Conservation (phyloP, 2,329 filamentous ascomycete genomes). For the Rhynchosporium secalis region DNA sequence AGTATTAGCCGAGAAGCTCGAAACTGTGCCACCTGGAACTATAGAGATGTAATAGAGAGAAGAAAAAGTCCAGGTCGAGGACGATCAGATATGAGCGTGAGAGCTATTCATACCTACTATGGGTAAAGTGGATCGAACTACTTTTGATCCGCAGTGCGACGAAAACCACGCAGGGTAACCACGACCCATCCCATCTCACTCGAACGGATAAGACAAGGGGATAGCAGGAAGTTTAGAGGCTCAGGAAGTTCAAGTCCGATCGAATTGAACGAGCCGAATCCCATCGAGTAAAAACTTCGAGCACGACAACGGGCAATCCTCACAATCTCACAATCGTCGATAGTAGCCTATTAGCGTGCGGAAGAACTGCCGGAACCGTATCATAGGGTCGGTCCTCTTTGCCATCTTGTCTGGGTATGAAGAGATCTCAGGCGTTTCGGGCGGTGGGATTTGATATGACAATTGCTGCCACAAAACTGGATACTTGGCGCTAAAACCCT, state of each 20-base stretch:
- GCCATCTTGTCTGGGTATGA: background rate
- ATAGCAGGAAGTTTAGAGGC: no score
- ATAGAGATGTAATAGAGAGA: background rate
- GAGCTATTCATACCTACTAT: conserved; percentile 3
- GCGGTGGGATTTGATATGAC: background rate
- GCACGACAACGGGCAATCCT: no score
- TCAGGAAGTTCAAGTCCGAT: no score
- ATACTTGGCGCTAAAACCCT: conserved; percentile 14
- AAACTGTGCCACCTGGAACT: background rate
- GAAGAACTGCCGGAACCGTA: background rate
- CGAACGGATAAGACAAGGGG: no score
- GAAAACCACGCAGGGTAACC: background rate
- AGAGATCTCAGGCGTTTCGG: conserved; percentile 11
- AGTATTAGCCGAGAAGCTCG: background rate
- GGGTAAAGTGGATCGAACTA: conserved; percentile 1
- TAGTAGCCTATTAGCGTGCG: conserved; percentile 2
- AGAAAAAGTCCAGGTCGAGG: conserved; percentile 1
- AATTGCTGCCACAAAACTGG: conserved; percentile 15
- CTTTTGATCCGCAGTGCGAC: background rate
- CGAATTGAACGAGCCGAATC: no score
- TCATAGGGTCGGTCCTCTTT: background rate
- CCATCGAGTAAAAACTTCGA: no score
- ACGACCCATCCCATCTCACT: conserved; percentile 4
- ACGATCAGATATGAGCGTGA: background rate
- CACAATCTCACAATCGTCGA: background rate